These are phyloP conservation scores for Leccinum ochraceum DNA, from an alignment of 768 basidiomycete genomes.

Conservation along the genomic window DNA sequence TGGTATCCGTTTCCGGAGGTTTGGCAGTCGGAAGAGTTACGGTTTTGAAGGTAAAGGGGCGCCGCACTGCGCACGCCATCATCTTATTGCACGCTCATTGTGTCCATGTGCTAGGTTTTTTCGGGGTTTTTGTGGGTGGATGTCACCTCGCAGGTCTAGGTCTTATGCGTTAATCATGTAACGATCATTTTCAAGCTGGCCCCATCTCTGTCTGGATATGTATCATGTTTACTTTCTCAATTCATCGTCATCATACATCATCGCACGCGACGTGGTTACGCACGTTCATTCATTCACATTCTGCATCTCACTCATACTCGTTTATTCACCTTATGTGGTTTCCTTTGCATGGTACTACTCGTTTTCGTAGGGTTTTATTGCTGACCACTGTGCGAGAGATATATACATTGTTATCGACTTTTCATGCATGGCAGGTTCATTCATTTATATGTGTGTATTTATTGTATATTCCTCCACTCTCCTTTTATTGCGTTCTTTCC, in stretches of 20 bases:
- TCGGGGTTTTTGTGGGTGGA: conserved; percentile 10
- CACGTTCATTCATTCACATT: conserved; percentile 16
- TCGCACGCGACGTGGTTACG: conserved; percentile 13
- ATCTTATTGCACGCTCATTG: not conserved
- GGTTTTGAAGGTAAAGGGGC: conserved; percentile 19
- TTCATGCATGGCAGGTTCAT: conserved; percentile 4
- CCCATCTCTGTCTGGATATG: conserved; percentile 10
- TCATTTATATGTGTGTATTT: conserved; percentile 4
- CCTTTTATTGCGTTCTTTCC: not conserved
- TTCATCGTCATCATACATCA: conserved; percentile 20
- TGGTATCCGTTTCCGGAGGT: conserved; percentile 39
- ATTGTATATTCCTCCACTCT: conserved; percentile 3
- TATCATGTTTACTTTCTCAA: conserved; percentile 1
- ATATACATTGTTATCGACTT: conserved; percentile 12
- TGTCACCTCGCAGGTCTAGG: conserved; percentile 17
- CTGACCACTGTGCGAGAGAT: not conserved
- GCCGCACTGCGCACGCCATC: not conserved
- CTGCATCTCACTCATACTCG: conserved; percentile 10
- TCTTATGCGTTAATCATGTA: conserved; percentile 19
- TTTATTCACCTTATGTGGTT: not conserved
- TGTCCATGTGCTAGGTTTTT: conserved; percentile 1
- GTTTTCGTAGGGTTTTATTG: not conserved
- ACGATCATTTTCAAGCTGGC: conserved; percentile 9
- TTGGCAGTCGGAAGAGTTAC: conserved; percentile 29
- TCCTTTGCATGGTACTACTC: not conserved